These are phyloP conservation scores for Symbiodinium natans DNA, from an alignment of 73 alveolate species.

Conservation along the genomic window DNA sequence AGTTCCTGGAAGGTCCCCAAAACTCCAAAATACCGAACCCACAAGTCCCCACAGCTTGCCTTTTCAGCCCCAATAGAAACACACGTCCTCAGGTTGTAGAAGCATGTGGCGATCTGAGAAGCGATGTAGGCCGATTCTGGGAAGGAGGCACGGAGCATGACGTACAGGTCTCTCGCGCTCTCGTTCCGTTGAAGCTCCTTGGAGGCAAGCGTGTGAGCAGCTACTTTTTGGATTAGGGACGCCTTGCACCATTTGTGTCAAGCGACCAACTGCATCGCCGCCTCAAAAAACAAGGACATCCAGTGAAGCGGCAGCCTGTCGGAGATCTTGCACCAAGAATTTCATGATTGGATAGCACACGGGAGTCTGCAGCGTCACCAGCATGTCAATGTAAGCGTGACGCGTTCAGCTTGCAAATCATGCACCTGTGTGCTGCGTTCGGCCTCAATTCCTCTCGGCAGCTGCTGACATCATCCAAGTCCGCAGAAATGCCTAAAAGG, in stretches of 20 bases:
- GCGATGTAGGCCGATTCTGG: slow-evolving; percentile 67
- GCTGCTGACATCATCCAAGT: slow-evolving; percentile 31
- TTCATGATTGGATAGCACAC: too few relatives aligned
- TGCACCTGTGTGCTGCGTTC: too few relatives aligned
- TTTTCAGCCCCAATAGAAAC: too few relatives aligned
- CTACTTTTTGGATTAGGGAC: too few relatives aligned
- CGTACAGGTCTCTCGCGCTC: slow-evolving; percentile 4
- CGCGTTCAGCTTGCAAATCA: too few relatives aligned
- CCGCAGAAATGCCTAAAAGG: slow-evolving; percentile 29
- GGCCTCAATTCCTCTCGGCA: slow-evolving; percentile 27
- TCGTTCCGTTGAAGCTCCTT: slow-evolving; percentile 54
- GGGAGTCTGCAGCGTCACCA: too few relatives aligned
- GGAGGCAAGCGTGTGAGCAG: too few relatives aligned
- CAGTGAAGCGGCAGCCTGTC: slow-evolving; percentile 45
- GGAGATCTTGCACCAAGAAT: too few relatives aligned
- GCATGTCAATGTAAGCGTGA: too few relatives aligned
- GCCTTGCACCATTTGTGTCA: neutral
- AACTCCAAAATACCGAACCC: neutral
- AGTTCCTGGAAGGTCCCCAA: slow-evolving; percentile 15
- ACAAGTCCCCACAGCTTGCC: too few relatives aligned
- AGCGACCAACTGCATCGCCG: slow-evolving; percentile 38
- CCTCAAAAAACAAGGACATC: slow-evolving; percentile 82
- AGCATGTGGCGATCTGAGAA: slow-evolving; percentile 91
- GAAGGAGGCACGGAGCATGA: neutral
- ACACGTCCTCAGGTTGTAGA: slow-evolving; percentile 82